These are phyloP conservation scores for Hypocrella siamensis DNA, from an alignment of 2,329 filamentous ascomycete species.

Conservation along the genomic window DNA sequence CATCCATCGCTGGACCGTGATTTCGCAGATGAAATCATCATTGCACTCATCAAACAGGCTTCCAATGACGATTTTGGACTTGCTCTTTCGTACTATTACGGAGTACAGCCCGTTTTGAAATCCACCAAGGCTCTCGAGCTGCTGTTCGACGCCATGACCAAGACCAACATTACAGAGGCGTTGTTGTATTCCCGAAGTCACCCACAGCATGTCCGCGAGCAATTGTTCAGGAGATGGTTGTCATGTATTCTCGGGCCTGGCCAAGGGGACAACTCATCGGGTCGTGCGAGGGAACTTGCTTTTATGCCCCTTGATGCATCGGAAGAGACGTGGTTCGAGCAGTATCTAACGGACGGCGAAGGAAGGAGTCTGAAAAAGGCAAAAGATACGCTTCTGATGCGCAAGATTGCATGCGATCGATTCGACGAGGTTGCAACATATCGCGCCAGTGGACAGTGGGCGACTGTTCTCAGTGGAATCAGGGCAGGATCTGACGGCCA, in stretches of 20 bases:
- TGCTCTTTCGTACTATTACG: conserved; percentile 64
- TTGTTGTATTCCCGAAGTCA: conserved; percentile 57
- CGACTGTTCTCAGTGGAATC: conserved; percentile 33
- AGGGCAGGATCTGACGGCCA: conserved; percentile 26
- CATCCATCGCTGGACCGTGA: conserved; percentile 68
- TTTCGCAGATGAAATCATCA: conserved; percentile 70
- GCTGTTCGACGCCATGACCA: conserved; percentile 54
- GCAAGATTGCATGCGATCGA: conserved; percentile 52
- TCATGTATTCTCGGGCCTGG: conserved; percentile 34
- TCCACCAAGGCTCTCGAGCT: conserved; percentile 44
- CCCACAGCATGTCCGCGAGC: conserved; percentile 42
- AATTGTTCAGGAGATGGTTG: conserved; percentile 53
- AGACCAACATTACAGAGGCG: conserved; percentile 53
- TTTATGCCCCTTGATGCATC: conserved; percentile 53
- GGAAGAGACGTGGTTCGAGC: conserved; percentile 63
- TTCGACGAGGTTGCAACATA: conserved; percentile 31
- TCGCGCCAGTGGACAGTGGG: conserved; percentile 28
- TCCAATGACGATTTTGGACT: conserved; percentile 44
- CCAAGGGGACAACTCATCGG: conserved; percentile 24
- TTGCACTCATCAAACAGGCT: conserved; percentile 47
- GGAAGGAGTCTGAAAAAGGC: conserved; percentile 49
- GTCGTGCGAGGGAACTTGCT: conserved; percentile 52
- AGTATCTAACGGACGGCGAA: conserved; percentile 47
- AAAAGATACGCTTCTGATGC: conserved; percentile 60
- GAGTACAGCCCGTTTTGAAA: conserved; percentile 57